Percentiles rank a stretch among this genome's conserved stretches.
phyloP scores from a whole-genome alignment of 192 early-diverging fungal genomes.

The Umbelopsis sp. region DNA sequence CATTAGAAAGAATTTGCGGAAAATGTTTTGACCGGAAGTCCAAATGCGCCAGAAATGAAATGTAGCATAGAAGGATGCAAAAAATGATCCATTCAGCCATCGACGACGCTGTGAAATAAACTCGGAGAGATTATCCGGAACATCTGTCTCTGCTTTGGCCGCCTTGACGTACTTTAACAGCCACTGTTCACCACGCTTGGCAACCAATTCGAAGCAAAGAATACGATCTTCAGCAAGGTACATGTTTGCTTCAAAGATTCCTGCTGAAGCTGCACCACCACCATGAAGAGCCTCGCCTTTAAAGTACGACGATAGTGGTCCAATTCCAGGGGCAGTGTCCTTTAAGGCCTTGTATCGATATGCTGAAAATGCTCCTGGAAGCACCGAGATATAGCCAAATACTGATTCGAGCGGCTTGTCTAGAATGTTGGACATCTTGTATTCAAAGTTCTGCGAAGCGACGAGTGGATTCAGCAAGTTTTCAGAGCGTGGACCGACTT shows the following conservation, averaged over 20 bases:
- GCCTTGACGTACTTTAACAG: conserved; percentile 85
- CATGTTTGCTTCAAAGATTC: conserved; percentile 89
- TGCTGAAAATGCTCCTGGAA: conserved; percentile 79
- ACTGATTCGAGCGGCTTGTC: conserved; percentile 87
- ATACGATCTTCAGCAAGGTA: conserved; percentile 91
- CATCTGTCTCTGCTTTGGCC: conserved; percentile 90
- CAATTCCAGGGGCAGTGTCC: conserved; percentile 58
- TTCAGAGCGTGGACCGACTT: conserved; percentile 71
- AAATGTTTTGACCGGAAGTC: conserved; percentile 43
- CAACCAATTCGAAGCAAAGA: conserved; percentile 89
- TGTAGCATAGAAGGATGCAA: conserved; percentile 71
- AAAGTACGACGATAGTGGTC: conserved; percentile 83
- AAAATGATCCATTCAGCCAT: conserved; percentile 88
- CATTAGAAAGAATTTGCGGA: conserved; percentile 52
- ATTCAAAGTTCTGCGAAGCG: conserved; percentile 96
- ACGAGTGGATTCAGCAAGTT: conserved; percentile 85
- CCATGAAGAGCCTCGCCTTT: conserved; percentile 85
- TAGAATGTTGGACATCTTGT: conserved; percentile 96
- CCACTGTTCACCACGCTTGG: conserved; percentile 78
- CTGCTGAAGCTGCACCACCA: conserved; percentile 52
- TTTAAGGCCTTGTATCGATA: conserved; percentile 86
- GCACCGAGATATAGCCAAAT: conserved; percentile 5
- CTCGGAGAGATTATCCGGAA: conserved; percentile 83
- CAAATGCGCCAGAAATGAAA: conserved; percentile 61
- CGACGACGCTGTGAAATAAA: conserved; percentile 91